Base-by-base conservation (phyloP, 371 early-diverging fungal genomes). In the Fennellomyces sp. region DNA sequence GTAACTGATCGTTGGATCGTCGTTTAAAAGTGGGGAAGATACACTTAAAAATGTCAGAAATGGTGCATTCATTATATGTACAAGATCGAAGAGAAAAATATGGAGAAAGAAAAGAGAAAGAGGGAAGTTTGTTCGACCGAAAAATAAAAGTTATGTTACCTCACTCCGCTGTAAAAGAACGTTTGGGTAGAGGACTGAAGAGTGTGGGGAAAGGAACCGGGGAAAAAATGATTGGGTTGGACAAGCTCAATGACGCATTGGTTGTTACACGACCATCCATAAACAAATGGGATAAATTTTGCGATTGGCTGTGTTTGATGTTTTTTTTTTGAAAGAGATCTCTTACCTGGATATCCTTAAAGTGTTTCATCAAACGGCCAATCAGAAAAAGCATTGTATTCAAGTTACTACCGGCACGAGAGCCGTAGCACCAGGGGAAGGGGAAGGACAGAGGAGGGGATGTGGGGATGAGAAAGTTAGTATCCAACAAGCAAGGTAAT, bases 61-160 rank as follows among this genome's bases (percentile, higher is more conserved):
- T 7, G 52, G 52, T 31, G 52, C 52, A 30, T 30, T 23, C 52
- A 52, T 52, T 45, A 15, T 45, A 21, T 23, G 13, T 33, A 33
- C 6, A 33, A 8, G 35, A 33, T 8, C 6, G 35, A 33, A 29
- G 39, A 45, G 19, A 45, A 17, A 2, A 23, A 31, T 30, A 26
- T 6, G 50, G 26, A 36, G 26, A 60, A 31, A 30, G 35, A 10
- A 42, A 31, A 31, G 17, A 39, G 25, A 47, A 35, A 48, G 19
- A 48, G 2, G 29, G 2, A 35, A 13, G 6, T 1, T 15, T 5
- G 41, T n/a, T 35, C 35, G 35, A 35, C n/a, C n/a, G n/a, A 33
- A 33, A 33, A 33, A 33, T 33, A 33, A 33, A n/a, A n/a, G n/a
- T n/a, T n/a, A n/a, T n/a, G n/a, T n/a, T n/a, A n/a, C n/a, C n/a